phyloP scores from a whole-genome alignment of 495 filamentous ascomycete genomes.

The Barbatosphaeria neglecta region DNA sequence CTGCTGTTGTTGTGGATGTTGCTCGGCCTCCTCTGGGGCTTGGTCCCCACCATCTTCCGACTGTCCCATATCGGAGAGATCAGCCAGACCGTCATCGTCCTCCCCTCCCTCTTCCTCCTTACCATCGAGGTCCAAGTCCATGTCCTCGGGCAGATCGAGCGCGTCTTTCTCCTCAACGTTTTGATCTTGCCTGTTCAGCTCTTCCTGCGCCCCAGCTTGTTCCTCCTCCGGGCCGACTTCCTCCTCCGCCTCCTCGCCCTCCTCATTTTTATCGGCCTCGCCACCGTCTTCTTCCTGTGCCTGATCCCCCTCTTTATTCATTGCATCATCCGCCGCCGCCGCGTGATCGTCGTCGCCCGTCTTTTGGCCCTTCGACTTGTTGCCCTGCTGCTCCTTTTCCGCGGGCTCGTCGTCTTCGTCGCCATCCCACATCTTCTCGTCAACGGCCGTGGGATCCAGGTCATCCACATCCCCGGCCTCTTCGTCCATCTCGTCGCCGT shows the following conservation, averaged over 20 bases:
- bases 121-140: conserved; percentile 54
- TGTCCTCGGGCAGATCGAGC: conserved; percentile 55
- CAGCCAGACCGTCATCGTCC: conserved; percentile 45
- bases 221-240: conserved; percentile 60
- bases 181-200: conserved; percentile 50
- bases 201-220: conserved; percentile 58
- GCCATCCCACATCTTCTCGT: conserved; percentile 98
- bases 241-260: conserved; percentile 51
- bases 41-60: too few species aligned
- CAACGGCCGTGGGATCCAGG: conserved; percentile 74
- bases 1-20: too few species aligned
- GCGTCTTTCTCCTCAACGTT: conserved; percentile 52
- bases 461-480: conserved; percentile 83
- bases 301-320: conserved; percentile 44
- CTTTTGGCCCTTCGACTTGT: conserved; percentile 51
- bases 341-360: conserved; percentile 57
- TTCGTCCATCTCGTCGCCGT: conserved; percentile 63
- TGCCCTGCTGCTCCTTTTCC: conserved; percentile 73
- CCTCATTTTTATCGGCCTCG: conserved; percentile 45
- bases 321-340: conserved; percentile 48
- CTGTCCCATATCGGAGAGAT: conserved; percentile 39
- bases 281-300: conserved; percentile 47
- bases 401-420: conserved; percentile 49
- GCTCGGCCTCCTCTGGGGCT: too few species aligned
- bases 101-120: conserved; percentile 26